Percentiles rank a stretch among this genome's conserved stretches.
Evolutionary conservation across 2,329 filamentous ascomycete genomes (phyloP).

Genomic region (Stagonosporopsis rhizophila): DNA sequence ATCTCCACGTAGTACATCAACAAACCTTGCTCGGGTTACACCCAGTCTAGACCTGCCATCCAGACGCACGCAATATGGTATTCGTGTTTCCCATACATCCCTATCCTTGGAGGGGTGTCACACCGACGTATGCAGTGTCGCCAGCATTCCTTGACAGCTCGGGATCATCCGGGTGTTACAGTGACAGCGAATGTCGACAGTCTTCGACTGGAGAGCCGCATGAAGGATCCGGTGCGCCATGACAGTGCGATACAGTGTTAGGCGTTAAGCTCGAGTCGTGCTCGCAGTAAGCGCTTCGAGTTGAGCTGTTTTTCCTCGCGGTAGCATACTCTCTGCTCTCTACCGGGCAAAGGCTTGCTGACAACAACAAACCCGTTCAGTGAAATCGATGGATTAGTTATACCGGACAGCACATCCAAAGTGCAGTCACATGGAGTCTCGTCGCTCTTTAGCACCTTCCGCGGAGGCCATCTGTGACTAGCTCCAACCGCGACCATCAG

Average conservation of each 20-base stretch:
- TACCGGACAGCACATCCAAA: background rate
- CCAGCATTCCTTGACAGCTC: conserved; percentile 1
- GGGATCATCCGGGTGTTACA: conserved; percentile 5
- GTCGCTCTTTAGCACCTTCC: background rate
- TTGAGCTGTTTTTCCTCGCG: background rate
- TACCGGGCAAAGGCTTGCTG: background rate
- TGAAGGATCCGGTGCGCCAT: background rate
- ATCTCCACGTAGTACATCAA: background rate
- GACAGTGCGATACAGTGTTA: background rate
- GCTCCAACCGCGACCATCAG: background rate
- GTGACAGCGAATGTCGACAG: background rate
- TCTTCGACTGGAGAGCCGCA: conserved; percentile 3
- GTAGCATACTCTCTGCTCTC: background rate
- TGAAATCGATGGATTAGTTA: background rate
- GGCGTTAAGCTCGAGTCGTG: background rate
- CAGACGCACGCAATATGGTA: conserved; percentile 1
- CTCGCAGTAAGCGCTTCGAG: background rate
- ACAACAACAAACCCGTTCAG: background rate
- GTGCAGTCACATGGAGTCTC: background rate
- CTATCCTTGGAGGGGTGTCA: background rate
- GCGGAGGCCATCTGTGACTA: background rate
- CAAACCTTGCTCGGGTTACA: background rate
- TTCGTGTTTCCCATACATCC: background rate
- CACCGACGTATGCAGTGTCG: background rate
- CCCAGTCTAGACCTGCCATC: background rate